Percentiles rank a stretch among this genome's conserved stretches.
Evolutionary conservation across 169 alveolate genomes (phyloP).

Genomic region (Cryptosporidium parvum): DNA sequence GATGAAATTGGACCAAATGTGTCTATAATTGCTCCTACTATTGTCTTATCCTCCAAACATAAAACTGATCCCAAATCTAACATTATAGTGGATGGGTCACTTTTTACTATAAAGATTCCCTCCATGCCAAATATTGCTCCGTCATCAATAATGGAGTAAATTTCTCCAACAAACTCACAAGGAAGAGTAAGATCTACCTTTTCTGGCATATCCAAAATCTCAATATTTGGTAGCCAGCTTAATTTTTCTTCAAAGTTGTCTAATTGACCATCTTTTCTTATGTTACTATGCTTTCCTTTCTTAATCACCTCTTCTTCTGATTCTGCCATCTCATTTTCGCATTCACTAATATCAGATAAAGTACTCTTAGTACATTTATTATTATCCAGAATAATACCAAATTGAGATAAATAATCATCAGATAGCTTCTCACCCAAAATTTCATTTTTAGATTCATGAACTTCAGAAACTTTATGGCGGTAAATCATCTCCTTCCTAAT

Average conservation of each 20-base stretch:
- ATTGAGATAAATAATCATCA: constrained; percentile 31
- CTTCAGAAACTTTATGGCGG: neutral
- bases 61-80: constrained; percentile 60
- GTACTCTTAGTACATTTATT: constrained; percentile 1
- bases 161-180: constrained; percentile 71
- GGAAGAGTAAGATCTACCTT: constrained; percentile 43
- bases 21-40: constrained; percentile 54
- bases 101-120: constrained; percentile 25
- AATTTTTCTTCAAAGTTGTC: neutral
- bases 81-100: constrained; percentile 55
- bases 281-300: neutral
- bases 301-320: neutral
- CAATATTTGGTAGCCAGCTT: constrained; percentile 66
- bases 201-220: constrained; percentile 53
- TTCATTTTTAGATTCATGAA: neutral
- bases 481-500: constrained; percentile 60
- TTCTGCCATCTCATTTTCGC: constrained; percentile 19
- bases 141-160: constrained; percentile 35
- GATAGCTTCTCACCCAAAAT: constrained; percentile 21
- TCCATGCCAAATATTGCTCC: constrained; percentile 35
- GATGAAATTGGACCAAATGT: constrained; percentile 64
- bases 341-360: constrained; percentile 20
- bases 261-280: neutral
- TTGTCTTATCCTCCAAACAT: constrained; percentile 67
- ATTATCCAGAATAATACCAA: constrained; percentile 40